These are phyloP conservation scores for Coniochaeta ligniaria DNA, from an alignment of 2,329 filamentous ascomycete species.

Conservation along the genomic window DNA sequence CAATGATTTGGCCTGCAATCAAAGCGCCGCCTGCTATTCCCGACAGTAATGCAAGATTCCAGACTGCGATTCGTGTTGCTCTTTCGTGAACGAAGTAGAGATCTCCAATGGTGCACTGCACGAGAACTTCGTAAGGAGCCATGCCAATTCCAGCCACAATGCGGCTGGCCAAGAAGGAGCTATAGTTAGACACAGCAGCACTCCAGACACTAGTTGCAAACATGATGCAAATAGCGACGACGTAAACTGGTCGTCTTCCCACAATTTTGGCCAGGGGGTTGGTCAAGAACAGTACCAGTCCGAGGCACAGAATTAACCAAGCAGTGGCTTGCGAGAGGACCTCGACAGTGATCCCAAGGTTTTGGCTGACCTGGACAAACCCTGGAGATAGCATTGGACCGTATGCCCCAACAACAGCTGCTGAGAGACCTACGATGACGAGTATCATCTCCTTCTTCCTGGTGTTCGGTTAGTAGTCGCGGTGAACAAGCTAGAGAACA, in stretches of 20 bases:
- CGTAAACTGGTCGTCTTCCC: constrained; percentile 42
- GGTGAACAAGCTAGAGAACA: not conserved
- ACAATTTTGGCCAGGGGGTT: constrained; percentile 44
- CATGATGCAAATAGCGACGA: constrained; percentile 37
- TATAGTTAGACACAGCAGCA: constrained; percentile 31
- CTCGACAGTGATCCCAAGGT: constrained; percentile 34
- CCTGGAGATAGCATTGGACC: constrained; percentile 44
- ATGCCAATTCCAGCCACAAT: constrained; percentile 40
- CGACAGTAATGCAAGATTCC: constrained; percentile 31
- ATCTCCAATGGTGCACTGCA: constrained; percentile 42
- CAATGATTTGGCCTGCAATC: constrained; percentile 32
- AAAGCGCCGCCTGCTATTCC: constrained; percentile 33
- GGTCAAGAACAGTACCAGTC: constrained; percentile 39
- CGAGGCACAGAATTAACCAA: constrained; percentile 40
- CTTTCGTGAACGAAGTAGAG: constrained; percentile 39
- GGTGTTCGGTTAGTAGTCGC: not conserved
- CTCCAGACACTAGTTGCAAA: constrained; percentile 41
- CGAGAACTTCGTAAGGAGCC: constrained; percentile 43
- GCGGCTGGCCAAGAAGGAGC: constrained; percentile 36
- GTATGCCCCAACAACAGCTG: constrained; percentile 41
- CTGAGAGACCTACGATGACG: constrained; percentile 34
- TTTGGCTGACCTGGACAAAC: constrained; percentile 35
- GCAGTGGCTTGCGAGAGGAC: constrained; percentile 36
- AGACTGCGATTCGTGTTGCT: constrained; percentile 31
- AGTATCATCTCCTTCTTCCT: constrained; percentile 34